These are phyloP conservation scores for Ulvella scutata DNA, from an alignment of 139 green algal genomes.

Conservation along the genomic window DNA sequence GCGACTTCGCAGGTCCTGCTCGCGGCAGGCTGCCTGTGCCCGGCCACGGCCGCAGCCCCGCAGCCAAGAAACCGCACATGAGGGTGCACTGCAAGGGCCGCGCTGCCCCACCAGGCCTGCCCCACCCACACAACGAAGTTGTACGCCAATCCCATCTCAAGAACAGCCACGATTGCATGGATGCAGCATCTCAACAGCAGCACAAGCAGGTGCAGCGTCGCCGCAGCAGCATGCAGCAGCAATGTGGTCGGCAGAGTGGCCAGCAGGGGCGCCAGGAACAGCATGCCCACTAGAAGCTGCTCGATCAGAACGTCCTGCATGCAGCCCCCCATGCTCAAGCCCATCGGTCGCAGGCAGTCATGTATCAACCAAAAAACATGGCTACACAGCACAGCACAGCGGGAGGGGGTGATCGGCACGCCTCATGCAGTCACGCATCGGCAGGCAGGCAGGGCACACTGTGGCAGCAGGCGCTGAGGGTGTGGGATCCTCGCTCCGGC, in stretches of 20 bases:
- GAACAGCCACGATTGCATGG: neutral
- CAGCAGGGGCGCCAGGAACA: neutral
- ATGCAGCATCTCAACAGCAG: neutral
- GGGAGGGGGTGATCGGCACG: neutral
- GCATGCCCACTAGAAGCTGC: neutral
- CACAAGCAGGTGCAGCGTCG: neutral
- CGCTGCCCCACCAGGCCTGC: neutral
- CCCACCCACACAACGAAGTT: neutral
- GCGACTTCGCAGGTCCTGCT: neutral
- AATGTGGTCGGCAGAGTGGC: neutral
- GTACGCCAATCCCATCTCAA: neutral
- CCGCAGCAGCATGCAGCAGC: neutral
- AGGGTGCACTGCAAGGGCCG: neutral
- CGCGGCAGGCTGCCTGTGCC: neutral
- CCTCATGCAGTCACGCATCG: too few relatives aligned
- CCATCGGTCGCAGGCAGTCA: neutral
- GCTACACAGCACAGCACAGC: neutral
- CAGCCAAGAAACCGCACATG: neutral
- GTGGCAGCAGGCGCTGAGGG: too few relatives aligned
- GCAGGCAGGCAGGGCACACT: too few relatives aligned
- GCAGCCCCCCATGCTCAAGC: neutral
- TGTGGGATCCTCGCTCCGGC: too few relatives aligned
- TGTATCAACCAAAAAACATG: neutral
- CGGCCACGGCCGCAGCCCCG: neutral
- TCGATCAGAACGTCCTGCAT: neutral